Evolutionary conservation across 129 eudicot species (phyloP).

Genomic region (Pulicaria dysenterica): DNA sequence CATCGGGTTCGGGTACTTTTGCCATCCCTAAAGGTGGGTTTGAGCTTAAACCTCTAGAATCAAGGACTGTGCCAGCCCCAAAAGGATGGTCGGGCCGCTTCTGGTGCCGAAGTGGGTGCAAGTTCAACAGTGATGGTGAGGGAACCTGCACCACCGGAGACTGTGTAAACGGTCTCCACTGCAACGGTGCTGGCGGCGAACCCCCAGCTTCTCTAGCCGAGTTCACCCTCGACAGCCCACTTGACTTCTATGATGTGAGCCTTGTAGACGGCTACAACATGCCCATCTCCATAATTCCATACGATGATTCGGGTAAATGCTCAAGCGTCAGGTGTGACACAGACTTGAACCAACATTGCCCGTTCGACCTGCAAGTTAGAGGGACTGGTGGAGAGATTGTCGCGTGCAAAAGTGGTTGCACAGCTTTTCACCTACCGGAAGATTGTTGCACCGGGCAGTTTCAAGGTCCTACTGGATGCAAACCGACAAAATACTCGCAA

Average conservation of each 20-base stretch:
- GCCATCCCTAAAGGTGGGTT: constrained; percentile 73
- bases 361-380: constrained; percentile 39
- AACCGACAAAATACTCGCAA: constrained; percentile 46
- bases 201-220: constrained; percentile 71
- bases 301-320: constrained; percentile 46
- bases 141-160: constrained; percentile 65
- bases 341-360: constrained; percentile 55
- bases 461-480: constrained; percentile 51
- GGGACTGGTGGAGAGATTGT: constrained; percentile 25
- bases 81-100: constrained; percentile 70
- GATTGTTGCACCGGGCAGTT: constrained; percentile 59
- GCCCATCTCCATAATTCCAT: constrained; percentile 56
- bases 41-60: constrained; percentile 38
- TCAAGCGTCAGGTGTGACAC: constrained; percentile 41
- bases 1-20: too few relatives aligned
- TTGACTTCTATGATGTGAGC: constrained; percentile 74
- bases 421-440: constrained; percentile 45
- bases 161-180: constrained; percentile 53
- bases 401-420: constrained; percentile 60
- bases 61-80: constrained; percentile 44
- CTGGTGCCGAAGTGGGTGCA: constrained; percentile 68
- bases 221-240: constrained; percentile 54
- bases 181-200: constrained; percentile 53
- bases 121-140: constrained; percentile 35
- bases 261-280: constrained; percentile 75